Conservation (phyloP, 352 stramenopile species). For the Phytophthora pini region DNA sequence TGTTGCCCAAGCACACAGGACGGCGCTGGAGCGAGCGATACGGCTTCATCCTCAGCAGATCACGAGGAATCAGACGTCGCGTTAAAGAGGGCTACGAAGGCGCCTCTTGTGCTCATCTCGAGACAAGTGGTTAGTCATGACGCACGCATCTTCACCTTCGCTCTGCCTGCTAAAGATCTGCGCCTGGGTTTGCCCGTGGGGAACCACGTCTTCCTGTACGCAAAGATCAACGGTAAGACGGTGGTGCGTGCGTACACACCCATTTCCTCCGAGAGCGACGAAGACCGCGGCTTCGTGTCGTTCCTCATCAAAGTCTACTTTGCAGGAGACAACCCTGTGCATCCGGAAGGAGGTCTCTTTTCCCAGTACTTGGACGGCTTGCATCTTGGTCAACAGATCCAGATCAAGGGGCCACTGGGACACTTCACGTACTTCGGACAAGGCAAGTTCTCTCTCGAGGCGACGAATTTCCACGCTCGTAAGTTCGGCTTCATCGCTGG, state of each 20-base stretch:
- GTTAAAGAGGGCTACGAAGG: conserved; percentile 31
- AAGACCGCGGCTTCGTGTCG: conserved; percentile 89
- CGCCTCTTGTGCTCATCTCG: conserved; percentile 58
- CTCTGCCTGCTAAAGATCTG: conserved; percentile 77
- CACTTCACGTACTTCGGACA: conserved; percentile 59
- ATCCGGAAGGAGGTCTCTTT: conserved; percentile 89
- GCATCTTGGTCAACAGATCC: conserved; percentile 82
- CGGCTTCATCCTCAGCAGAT: conserved; percentile 25
- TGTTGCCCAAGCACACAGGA: conserved; percentile 23
- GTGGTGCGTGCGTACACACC: conserved; percentile 92
- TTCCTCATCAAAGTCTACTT: conserved; percentile 94
- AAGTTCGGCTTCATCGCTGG: conserved; percentile 65
- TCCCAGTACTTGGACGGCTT: conserved; percentile 87
- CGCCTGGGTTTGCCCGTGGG: conserved; percentile 88
- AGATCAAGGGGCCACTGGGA: conserved; percentile 88
- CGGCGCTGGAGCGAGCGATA: conserved; percentile 23
- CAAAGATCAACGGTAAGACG: conserved; percentile 71
- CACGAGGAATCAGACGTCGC: conserved; percentile 36
- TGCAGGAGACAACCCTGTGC: conserved; percentile 67
- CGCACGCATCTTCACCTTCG: conserved; percentile 87
- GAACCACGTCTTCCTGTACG: conserved; percentile 92
- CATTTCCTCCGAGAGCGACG: conserved; percentile 78
- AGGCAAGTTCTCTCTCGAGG: conserved; percentile 44
- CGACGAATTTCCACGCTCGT: conserved; percentile 28
- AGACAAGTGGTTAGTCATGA: conserved; percentile 76